These are phyloP conservation scores for Paramecium sexaurelia DNA, from an alignment of 73 alveolate genomes.

Conservation along the genomic window DNA sequence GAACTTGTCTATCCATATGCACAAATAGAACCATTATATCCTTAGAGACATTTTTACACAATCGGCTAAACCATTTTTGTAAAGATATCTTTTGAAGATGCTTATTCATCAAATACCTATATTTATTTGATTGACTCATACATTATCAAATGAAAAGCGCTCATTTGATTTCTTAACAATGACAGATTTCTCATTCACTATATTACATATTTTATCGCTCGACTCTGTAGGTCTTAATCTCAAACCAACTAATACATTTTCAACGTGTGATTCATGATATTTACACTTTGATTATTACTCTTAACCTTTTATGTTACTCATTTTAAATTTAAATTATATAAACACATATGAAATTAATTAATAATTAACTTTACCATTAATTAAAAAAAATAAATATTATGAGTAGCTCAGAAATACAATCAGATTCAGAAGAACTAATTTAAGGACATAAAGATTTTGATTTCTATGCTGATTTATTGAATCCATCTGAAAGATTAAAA, in stretches of 20 bases:
- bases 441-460: background rate
- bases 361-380: background rate
- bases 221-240: conserved; percentile 42
- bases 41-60: background rate
- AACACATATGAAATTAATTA: background rate
- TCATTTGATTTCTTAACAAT: conserved; percentile 16
- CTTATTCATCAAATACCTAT: conserved; percentile 29
- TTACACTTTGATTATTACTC: background rate
- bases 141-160: conserved; percentile 7
- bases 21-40: conserved; percentile 40
- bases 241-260: conserved; percentile 29
- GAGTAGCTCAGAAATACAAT: background rate
- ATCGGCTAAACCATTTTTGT: conserved; percentile 13
- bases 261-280: background rate
- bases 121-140: background rate
- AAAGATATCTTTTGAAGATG: background rate
- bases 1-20: conserved; percentile 55
- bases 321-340: conserved; percentile 10
- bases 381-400: background rate
- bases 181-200: background rate
- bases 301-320: background rate
- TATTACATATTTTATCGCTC: background rate
- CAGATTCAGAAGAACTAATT: background rate
- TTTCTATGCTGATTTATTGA: background rate
- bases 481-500: background rate